Base-by-base conservation (phyloP, 1,139 yeast genomes). In the Dujonia santamariae region DNA sequence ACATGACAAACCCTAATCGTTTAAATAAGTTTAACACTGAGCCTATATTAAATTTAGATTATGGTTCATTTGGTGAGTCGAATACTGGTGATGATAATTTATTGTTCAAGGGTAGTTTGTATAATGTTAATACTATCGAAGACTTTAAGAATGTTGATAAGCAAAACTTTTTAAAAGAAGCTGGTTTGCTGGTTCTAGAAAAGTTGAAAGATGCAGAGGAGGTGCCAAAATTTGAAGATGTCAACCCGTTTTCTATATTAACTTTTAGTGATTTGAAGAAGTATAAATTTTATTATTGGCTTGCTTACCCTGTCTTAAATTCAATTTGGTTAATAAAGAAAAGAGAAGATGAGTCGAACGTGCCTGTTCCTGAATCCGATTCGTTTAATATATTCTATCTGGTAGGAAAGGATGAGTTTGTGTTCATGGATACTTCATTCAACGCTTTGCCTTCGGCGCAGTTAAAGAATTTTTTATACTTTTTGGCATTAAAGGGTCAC, bases 211-310 rank as follows among this genome's bases (percentile, higher is more conserved):
- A 18, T 9, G 9, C 18, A 11, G 30, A 34, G 6, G 39, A 40
- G 6, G 16, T 32, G 4, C 39, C 39, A 3, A 12, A 19, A 7
- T 41, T 38, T 30, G 26, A 36, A 12, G 35, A 36, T 4, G 33
- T 51, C 28, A 60, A 71, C 26, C 54, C 59, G 22, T 85, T 88
- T 48, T 67, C 67, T 21, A 51, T 90, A 1, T 63, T 90, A 26
- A 69, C 88, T 27, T 92, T 79, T 59, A 83, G 95, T 3, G 98
- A 94, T 55, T 70, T 92, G 53, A 92, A 92, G 57, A 86, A 85
- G 59, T 88, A 85, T 62, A 80, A 75, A 48, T 92, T 85, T 52
- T 84, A 76, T 49, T 90, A 90, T 57, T 92, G 98, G 98, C 73
- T 85, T 46, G 85, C 90, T 5, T 79, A 78, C 45, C 97, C 97